Conservation (phyloP, 148 eudicot genomes). For the Nepenthes gracilis region DNA sequence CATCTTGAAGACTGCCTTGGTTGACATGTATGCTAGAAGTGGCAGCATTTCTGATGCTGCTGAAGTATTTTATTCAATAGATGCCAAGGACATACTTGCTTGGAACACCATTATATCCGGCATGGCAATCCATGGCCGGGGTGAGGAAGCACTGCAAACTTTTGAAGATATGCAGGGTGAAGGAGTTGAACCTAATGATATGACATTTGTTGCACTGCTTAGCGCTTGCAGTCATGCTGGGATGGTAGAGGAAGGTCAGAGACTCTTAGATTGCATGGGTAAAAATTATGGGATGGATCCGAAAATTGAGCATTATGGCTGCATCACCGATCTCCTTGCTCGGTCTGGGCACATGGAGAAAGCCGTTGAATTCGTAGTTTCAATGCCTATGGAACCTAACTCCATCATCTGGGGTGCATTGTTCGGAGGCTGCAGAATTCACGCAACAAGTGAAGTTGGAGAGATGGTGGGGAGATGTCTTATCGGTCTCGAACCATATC, state of each 20-base stretch:
- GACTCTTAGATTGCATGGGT: slow-evolving; percentile 13
- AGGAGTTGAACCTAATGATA: slow-evolving; percentile 18
- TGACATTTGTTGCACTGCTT: slow-evolving; percentile 21
- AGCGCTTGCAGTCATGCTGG: slow-evolving; percentile 24
- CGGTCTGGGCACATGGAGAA: slow-evolving; percentile 21
- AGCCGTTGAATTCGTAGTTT: slow-evolving; percentile 16
- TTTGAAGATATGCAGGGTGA: slow-evolving; percentile 14
- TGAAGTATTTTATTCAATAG: slow-evolving; percentile 11
- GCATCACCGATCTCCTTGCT: slow-evolving; percentile 23
- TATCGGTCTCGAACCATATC: slow-evolving; percentile 18
- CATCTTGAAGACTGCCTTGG: slow-evolving; percentile 18
- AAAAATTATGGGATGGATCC: slow-evolving; percentile 16
- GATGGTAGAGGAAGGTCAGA: slow-evolving; percentile 19
- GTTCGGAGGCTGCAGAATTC: slow-evolving; percentile 22
- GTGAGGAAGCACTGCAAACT: slow-evolving; percentile 9
- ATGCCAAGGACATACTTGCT: slow-evolving; percentile 16
- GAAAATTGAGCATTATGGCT: slow-evolving; percentile 20
- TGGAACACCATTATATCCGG: slow-evolving; percentile 24
- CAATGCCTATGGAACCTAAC: slow-evolving; percentile 27
- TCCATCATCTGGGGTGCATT: slow-evolving; percentile 23
- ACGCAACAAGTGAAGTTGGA: slow-evolving; percentile 14
- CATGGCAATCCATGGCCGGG: slow-evolving; percentile 22
- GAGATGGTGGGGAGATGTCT: slow-evolving; percentile 14
- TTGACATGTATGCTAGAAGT: slow-evolving; percentile 24
- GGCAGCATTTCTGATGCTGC: slow-evolving; percentile 17